phyloP scores from a whole-genome alignment of 1,139 yeast genomes.

The Geotrichum fermentans region DNA sequence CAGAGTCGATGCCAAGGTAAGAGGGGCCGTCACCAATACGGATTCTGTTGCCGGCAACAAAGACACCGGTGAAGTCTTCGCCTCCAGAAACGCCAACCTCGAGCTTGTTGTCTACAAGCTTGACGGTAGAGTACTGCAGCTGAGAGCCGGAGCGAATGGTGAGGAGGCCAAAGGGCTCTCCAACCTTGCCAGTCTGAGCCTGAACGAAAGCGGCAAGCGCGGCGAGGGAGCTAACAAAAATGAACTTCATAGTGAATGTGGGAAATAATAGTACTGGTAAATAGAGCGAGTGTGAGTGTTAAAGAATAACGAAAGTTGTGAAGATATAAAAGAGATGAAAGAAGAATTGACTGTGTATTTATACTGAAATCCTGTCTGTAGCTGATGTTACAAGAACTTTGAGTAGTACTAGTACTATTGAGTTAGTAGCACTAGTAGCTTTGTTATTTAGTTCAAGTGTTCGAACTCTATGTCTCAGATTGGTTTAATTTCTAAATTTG shows the following conservation, averaged over 20 bases:
- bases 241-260: slow-evolving; percentile 5
- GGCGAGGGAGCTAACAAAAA: background rate
- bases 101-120: background rate
- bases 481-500: too few relatives aligned
- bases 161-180: slow-evolving; percentile 10
- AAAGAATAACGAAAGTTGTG: background rate
- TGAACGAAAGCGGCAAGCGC: background rate
- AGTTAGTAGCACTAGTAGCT: too few relatives aligned
- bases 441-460: too few relatives aligned
- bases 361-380: too few relatives aligned
- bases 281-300: too few relatives aligned
- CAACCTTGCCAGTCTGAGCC: background rate
- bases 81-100: background rate
- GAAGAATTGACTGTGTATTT: too few relatives aligned
- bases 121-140: background rate
- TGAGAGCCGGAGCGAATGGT: slow-evolving; percentile 10
- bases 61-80: slow-evolving; percentile 1
- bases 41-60: slow-evolving; percentile 4
- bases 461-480: too few relatives aligned
- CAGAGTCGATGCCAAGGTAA: background rate
- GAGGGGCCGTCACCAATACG: background rate
- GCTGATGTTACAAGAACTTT: too few relatives aligned
- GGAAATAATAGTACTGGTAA: too few relatives aligned
- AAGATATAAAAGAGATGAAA: too few relatives aligned
- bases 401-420: too few relatives aligned